Evolutionary conservation across 257 asterid genomes (phyloP).

Genomic region (Hygrophila difformis): DNA sequence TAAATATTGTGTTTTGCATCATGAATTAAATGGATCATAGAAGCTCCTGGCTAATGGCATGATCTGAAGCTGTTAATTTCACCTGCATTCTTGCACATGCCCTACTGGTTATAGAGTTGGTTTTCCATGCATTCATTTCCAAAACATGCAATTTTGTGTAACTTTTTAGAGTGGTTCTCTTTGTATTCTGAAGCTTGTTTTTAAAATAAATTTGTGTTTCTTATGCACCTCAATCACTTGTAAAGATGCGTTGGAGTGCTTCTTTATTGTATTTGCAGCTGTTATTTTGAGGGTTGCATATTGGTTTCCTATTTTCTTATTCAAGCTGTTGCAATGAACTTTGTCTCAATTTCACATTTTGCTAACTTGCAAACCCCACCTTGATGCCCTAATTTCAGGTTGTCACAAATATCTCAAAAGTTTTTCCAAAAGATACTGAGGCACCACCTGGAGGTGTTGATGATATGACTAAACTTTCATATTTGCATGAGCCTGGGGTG

Average conservation of each 20-base stretch:
- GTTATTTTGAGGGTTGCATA: constrained; percentile 5
- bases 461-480: constrained; percentile 99
- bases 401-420: constrained; percentile 66
- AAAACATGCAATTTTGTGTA: no score
- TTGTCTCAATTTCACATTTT: neutral
- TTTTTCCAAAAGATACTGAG: constrained; percentile 88
- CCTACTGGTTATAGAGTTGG: neutral
- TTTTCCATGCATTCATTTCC: constrained; percentile 9
- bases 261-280: constrained; percentile 10
- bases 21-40: neutral
- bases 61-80: no score
- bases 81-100: constrained; percentile 5
- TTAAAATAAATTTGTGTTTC: constrained; percentile 1
- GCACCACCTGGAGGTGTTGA: constrained; percentile 99
- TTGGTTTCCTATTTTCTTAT: constrained; percentile 5
- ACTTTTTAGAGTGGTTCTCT: neutral
- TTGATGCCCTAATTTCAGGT: no score
- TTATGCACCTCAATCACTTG: neutral
- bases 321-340: neutral
- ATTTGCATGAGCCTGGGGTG: constrained; percentile 99
- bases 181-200: neutral
- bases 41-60: neutral
- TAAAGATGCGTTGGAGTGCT: constrained; percentile 3
- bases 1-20: constrained; percentile 3
- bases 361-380: constrained; percentile 8